Conservation (phyloP, 495 filamentous ascomycete species). For the Bryoglossum gracile region DNA sequence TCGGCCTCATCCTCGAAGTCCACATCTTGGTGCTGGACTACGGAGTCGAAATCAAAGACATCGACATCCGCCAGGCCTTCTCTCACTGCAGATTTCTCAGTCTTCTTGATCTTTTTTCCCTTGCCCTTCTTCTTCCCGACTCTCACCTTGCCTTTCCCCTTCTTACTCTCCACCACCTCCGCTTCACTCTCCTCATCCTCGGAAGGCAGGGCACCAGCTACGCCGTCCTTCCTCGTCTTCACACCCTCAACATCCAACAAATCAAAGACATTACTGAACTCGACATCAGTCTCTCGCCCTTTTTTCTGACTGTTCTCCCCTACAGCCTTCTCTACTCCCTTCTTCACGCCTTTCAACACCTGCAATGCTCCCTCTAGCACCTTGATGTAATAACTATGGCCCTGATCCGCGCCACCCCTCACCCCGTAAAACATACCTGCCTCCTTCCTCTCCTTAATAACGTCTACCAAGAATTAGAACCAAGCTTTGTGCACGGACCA, state of each 20-base stretch:
- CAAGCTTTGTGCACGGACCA: no score
- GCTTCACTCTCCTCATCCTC: slow-evolving; percentile 9
- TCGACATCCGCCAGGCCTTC: no score
- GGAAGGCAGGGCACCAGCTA: slow-evolving; percentile 1
- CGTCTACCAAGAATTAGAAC: no score
- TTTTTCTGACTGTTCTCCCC: background rate
- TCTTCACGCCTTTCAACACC: background rate
- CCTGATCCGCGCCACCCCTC: background rate
- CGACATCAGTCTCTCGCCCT: background rate
- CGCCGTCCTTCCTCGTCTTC: slow-evolving; percentile 18
- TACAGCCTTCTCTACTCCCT: background rate
- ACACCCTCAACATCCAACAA: no score
- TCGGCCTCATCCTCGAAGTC: slow-evolving; percentile 25
- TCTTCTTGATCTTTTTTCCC: slow-evolving; percentile 10
- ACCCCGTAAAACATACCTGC: background rate
- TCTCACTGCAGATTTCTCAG: background rate
- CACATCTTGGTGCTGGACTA: slow-evolving; percentile 4
- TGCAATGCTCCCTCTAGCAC: slow-evolving; percentile 1
- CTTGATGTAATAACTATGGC: slow-evolving; percentile 3
- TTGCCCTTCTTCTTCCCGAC: slow-evolving; percentile 19
- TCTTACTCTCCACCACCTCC: background rate
- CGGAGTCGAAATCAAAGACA: slow-evolving; percentile 22
- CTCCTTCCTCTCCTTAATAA: slow-evolving; percentile 4
- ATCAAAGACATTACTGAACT: slow-evolving; percentile 28
- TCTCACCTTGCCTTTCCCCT: slow-evolving; percentile 20